These are phyloP conservation scores for Allantophomopsis lycopodina DNA, from an alignment of 2,329 filamentous ascomycete genomes.

Conservation along the genomic window DNA sequence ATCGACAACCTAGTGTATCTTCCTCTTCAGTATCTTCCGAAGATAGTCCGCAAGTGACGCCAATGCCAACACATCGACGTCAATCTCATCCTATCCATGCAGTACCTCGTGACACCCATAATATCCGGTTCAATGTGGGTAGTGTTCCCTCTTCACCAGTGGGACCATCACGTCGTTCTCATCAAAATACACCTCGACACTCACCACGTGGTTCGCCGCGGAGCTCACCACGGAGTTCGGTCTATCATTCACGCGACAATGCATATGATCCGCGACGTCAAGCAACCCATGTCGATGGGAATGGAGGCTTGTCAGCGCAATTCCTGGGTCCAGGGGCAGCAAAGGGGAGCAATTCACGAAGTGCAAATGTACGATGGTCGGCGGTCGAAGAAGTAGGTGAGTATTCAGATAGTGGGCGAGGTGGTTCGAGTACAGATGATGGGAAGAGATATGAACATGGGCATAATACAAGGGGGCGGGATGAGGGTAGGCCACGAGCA, in stretches of 20 bases:
- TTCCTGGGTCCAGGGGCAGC: constrained; percentile 16
- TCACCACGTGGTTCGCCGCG: too few species aligned
- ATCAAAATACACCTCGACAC: too few species aligned
- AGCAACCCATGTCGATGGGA: too few species aligned
- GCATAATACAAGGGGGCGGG: constrained; percentile 1
- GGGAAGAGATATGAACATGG: constrained; percentile 5
- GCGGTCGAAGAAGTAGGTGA: constrained; percentile 9
- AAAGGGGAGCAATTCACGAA: constrained; percentile 5
- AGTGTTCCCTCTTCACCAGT: background rate
- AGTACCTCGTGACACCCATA: background rate
- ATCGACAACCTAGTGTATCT: constrained; percentile 16
- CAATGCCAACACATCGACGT: background rate
- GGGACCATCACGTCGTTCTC: too few species aligned
- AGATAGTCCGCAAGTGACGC: constrained; percentile 15
- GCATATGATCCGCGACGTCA: too few species aligned
- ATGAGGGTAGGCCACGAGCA: constrained; percentile 5
- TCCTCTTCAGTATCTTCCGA: constrained; percentile 21
- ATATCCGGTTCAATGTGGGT: background rate
- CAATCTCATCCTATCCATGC: background rate
- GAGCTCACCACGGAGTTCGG: too few species aligned
- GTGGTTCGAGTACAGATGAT: background rate
- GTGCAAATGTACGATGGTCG: constrained; percentile 7
- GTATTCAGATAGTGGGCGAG: constrained; percentile 1
- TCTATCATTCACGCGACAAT: too few species aligned
- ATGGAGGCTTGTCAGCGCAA: constrained; percentile 14